These are phyloP conservation scores for Calendula officinalis DNA, from an alignment of 129 eudicot species.

Conservation along the genomic window DNA sequence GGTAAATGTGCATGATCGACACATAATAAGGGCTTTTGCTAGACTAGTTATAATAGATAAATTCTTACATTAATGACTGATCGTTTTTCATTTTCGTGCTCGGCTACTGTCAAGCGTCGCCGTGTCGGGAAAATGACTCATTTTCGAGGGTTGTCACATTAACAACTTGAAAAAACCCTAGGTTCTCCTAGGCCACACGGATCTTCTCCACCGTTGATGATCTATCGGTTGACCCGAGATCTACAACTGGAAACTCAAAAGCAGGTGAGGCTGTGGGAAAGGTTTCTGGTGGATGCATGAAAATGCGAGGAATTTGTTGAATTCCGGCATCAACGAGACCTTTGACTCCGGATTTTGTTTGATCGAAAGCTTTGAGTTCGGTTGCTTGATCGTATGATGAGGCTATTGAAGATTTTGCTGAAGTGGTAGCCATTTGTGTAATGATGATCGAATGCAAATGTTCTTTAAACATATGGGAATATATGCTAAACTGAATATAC, in stretches of 20 bases:
- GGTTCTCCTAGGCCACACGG: slow-evolving; percentile 23
- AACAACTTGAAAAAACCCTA: slow-evolving; percentile 54
- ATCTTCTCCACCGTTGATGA: slow-evolving; percentile 25
- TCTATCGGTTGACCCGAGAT: slow-evolving; percentile 22
- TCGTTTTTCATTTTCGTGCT: too few relatives aligned
- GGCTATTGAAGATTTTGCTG: background rate
- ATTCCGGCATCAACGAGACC: slow-evolving; percentile 49
- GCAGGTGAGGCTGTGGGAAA: slow-evolving; percentile 10
- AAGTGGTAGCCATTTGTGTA: slow-evolving; percentile 10
- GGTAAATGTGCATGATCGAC: too few relatives aligned
- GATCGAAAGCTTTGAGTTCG: slow-evolving; percentile 42
- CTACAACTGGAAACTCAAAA: slow-evolving; percentile 35
- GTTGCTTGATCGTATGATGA: slow-evolving; percentile 20
- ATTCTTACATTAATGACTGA: too few relatives aligned
- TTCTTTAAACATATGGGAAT: background rate
- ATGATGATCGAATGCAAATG: background rate
- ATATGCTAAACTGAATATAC: background rate
- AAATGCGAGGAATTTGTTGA: slow-evolving; percentile 37
- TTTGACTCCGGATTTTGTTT: slow-evolving; percentile 53
- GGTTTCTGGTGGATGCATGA: slow-evolving; percentile 35
- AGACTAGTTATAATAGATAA: too few relatives aligned
- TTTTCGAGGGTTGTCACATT: too few relatives aligned
- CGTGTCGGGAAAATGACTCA: too few relatives aligned
- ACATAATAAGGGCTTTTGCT: too few relatives aligned
- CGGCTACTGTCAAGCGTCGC: too few relatives aligned